Evolutionary conservation across 2,329 filamentous ascomycete genomes (phyloP).

Genomic region (Aspergillus oerlinghausenensis): DNA sequence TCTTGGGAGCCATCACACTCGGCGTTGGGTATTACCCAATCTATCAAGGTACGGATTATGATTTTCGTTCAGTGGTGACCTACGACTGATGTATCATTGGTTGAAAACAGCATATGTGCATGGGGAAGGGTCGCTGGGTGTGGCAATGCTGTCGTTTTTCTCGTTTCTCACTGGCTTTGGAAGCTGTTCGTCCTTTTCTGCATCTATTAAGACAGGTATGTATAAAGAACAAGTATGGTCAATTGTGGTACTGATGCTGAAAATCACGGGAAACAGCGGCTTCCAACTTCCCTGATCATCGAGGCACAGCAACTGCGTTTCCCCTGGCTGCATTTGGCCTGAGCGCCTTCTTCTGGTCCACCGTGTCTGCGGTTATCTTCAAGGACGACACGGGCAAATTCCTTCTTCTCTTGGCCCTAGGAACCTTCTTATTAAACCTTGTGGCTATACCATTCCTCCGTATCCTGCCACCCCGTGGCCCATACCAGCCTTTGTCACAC

Average conservation of each 20-base stretch:
- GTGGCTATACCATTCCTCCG: slow-evolving; percentile 79
- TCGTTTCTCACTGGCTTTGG: slow-evolving; percentile 82
- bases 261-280: slow-evolving; percentile 53
- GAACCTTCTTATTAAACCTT: slow-evolving; percentile 72
- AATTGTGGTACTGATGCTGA: slow-evolving; percentile 5
- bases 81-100: slow-evolving; percentile 10
- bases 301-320: slow-evolving; percentile 91
- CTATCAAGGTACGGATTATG: slow-evolving; percentile 47
- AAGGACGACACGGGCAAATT: slow-evolving; percentile 79
- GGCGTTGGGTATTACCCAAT: slow-evolving; percentile 81
- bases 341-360: slow-evolving; percentile 94
- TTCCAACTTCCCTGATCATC: slow-evolving; percentile 83
- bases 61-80: background rate
- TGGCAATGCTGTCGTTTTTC: slow-evolving; percentile 68
- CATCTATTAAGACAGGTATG: slow-evolving; percentile 70
- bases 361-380: slow-evolving; percentile 70
- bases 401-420: slow-evolving; percentile 71
- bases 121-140: slow-evolving; percentile 55
- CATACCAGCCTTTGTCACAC: slow-evolving; percentile 40
- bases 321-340: slow-evolving; percentile 89
- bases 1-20: slow-evolving; percentile 69
- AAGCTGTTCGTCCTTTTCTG: slow-evolving; percentile 85
- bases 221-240: background rate
- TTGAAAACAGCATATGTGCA: slow-evolving; percentile 61
- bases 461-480: slow-evolving; percentile 57